Evolutionary conservation across 495 filamentous ascomycete genomes (phyloP).

Genomic region (Pyrenopolyporus hunteri): DNA sequence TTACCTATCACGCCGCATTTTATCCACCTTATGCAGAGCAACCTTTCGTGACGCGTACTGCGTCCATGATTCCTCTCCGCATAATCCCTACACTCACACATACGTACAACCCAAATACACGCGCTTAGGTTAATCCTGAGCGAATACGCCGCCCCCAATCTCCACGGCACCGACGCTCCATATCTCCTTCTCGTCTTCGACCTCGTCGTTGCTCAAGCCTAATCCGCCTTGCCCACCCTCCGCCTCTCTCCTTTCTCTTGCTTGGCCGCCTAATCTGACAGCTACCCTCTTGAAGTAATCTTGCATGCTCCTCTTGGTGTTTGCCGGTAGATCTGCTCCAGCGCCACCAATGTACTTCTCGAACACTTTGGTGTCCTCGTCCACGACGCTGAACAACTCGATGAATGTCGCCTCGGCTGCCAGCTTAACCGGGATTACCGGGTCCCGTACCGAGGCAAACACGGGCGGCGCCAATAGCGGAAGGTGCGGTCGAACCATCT

Average conservation of each 20-base stretch:
- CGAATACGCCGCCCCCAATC: constrained; percentile 70
- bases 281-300: constrained; percentile 97
- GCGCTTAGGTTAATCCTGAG: constrained; percentile 26
- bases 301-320: constrained; percentile 85
- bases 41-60: constrained; percentile 1
- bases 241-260: constrained; percentile 84
- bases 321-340: constrained; percentile 61
- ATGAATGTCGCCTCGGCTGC: constrained; percentile 94
- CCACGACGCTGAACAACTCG: constrained; percentile 89
- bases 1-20: constrained; percentile 1
- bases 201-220: constrained; percentile 83
- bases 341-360: constrained; percentile 77
- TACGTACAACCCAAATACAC: neutral
- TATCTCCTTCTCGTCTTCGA: constrained; percentile 92
- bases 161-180: constrained; percentile 95
- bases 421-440: constrained; percentile 95
- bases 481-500: constrained; percentile 80
- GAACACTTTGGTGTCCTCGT: constrained; percentile 83
- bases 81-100: neutral
- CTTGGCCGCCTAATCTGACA: constrained; percentile 78
- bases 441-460: constrained; percentile 88
- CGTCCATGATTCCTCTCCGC: neutral
- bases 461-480: constrained; percentile 77
- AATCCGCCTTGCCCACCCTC: constrained; percentile 87
- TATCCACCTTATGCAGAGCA: constrained; percentile 10